Evolutionary conservation across 2,329 filamentous ascomycete genomes (phyloP), one percentile per base, ranked within the genome.

Genomic region (Dendrostoma leiphaemia): DNA sequence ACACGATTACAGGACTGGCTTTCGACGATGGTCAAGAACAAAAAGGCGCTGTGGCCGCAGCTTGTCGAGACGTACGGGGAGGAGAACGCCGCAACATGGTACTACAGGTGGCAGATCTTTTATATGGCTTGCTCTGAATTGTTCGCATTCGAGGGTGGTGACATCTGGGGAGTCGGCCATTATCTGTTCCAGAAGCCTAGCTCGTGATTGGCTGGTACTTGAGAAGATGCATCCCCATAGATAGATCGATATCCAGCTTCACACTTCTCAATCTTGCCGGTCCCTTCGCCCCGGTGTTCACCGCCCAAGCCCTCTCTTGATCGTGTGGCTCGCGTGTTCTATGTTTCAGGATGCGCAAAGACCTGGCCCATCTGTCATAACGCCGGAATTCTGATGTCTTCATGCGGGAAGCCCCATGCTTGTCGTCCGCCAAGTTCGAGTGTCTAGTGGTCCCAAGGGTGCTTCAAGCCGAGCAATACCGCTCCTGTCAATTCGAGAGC

Each of bases 361-460:
- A 38, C 26, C 41, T 24, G 21, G n/a, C 23, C 26, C 13, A 21
- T 3, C 38, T 24, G 21, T 26, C 34, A 15, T 46, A 48, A 44
- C 35, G 23, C 46, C 26, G 23, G 17, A 12, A 6, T 6, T 6
- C 6, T 37, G 13, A 37, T 37, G 17, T 15, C 34, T 6, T 37
- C 17, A 12, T 37, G 34, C 34, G 6, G 34, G 6, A 15, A 15
- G 34, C 15, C 13, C 6, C 6, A 12, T 37, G 13, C 34, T 15
- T 15, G 34, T 37, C 34, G 15, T 37, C 34, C 17, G 5, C 17
- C 24, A 21, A 21, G 7, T 21, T 29, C n/a, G 17, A 32, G 49
- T 17, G 48, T 60, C 56, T 78, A 96, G 76, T 96, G 91, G 64
- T 97, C 92, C 91, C 91, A 97, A 62, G 91, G 94, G 74, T 97